Evolutionary conservation across 805 yeast genomes (phyloP), one percentile per base, ranked within the genome.

Genomic region (Barnettozyma botsteinii): DNA sequence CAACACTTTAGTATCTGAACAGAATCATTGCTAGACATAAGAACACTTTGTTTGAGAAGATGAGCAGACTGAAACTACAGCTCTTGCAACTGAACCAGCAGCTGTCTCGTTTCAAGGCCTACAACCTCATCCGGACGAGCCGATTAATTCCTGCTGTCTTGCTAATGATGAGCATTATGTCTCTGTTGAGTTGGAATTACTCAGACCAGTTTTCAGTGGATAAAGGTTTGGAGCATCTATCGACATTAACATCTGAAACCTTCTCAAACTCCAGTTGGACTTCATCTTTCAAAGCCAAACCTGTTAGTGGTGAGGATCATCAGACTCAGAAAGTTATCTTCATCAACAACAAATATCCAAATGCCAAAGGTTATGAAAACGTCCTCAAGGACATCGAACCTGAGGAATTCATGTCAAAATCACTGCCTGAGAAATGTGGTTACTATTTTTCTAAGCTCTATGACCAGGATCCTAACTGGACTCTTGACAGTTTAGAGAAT

Each of bases 381-480:
- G 39, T 55, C 13, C 21, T 55, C 13, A 31, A 47, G 17, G 21
- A 43, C 4, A 14, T 31, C 15, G 7, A 45, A 3, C 48, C 54
- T 1, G 55, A 51, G 31, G 31, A 38, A 18, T 51, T 53, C 30
- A 24, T 44, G 2, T 15, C 41, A 4, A 39, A 43, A 17, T 35
- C 50, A 4, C 15, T 50, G 28, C 35, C 15, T 7, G 29, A 48
- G 7, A 52, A 39, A 31, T 56, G 60, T 33, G 13, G 38, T 10
- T 3, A 28, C 2, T 56, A 53, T 40, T 56, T 56, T 24, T 24
- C 40, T 25, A 42, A 31, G 21, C 40, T 56, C 4, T 43, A 48
- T 25, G 35, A 40, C 25, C 15, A 31, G 5, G 49, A 47, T n/a
- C 57, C 58, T 4, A 37, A 52, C 10, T 56, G 60, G 60, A 33